Percentiles rank a stretch among this genome's conserved stretches.
phyloP scores from a whole-genome alignment of 352 stramenopile species.

The Globisporangium barbulae region DNA sequence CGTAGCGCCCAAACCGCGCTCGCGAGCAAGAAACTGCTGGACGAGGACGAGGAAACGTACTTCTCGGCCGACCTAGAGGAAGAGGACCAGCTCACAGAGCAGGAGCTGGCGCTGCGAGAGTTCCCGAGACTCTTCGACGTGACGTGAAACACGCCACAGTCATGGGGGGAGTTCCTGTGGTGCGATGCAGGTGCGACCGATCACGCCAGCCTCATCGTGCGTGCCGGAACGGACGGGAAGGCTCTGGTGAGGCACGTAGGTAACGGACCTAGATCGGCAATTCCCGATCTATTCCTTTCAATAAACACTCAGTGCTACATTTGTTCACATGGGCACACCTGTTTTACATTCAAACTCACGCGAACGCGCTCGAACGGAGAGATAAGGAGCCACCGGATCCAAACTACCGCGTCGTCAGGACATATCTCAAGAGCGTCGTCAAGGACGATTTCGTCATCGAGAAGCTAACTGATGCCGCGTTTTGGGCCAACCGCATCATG shows the following conservation, averaged over 20 bases:
- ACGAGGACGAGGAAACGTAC: constrained; percentile 46
- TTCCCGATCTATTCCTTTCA: too few relatives aligned
- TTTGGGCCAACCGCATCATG: background rate
- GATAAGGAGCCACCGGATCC: background rate
- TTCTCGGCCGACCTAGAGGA: constrained; percentile 43
- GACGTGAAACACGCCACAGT: constrained; percentile 51
- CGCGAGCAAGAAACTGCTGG: constrained; percentile 13
- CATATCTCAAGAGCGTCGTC: background rate
- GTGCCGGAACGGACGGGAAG: too few relatives aligned
- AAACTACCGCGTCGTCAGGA: background rate
- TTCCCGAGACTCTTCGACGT: constrained; percentile 67
- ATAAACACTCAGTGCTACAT: too few relatives aligned
- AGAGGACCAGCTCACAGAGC: constrained; percentile 31
- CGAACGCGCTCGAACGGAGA: background rate
- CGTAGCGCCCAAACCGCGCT: constrained; percentile 69
- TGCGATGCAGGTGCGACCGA: too few relatives aligned
- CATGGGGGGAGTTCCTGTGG: too few relatives aligned
- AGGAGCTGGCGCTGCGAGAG: constrained; percentile 36
- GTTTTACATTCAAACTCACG: too few relatives aligned
- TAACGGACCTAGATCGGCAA: too few relatives aligned
- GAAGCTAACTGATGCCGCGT: background rate
- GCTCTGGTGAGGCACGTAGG: too few relatives aligned
- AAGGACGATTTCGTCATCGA: background rate
- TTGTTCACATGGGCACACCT: too few relatives aligned
- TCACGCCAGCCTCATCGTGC: too few relatives aligned